Evolutionary conservation across 208 protist species (phyloP).

Genomic region (Wallacemonas sp.): DNA sequence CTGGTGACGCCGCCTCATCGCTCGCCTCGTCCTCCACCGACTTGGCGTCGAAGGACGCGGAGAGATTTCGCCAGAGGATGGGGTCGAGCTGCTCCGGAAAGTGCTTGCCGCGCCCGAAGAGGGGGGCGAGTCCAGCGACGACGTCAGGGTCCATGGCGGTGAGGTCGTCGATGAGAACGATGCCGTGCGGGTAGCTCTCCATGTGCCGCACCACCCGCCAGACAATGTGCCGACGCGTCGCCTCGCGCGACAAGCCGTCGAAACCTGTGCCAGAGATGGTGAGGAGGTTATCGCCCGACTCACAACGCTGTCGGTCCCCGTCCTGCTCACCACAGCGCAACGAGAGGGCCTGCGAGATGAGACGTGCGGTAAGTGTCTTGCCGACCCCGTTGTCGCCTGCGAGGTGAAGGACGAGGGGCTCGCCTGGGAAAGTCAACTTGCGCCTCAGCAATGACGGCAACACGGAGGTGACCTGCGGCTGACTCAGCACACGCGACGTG

Average conservation of each 20-base stretch:
- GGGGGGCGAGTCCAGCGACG: conserved; percentile 47
- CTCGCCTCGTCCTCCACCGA: neutral
- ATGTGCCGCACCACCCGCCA: conserved; percentile 41
- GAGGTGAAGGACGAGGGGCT: conserved; percentile 76
- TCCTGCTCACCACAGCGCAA: conserved; percentile 24
- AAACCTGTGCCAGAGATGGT: conserved; percentile 52
- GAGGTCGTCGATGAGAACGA: conserved; percentile 78
- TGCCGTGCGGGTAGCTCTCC: conserved; percentile 61
- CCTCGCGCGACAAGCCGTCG: conserved; percentile 5
- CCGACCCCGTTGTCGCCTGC: conserved; percentile 84
- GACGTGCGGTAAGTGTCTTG: conserved; percentile 67
- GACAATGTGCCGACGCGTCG: conserved; percentile 30
- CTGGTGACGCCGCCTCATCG: neutral
- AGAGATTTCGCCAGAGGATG: neutral
- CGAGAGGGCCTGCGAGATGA: conserved; percentile 68
- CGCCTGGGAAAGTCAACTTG: conserved; percentile 53
- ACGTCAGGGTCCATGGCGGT: conserved; percentile 57
- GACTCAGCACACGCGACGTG: conserved; percentile 37
- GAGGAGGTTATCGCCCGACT: conserved; percentile 63
- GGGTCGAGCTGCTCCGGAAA: conserved; percentile 62
- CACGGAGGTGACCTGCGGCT: conserved; percentile 44
- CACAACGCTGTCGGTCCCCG: conserved; percentile 30
- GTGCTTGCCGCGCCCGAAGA: conserved; percentile 62
- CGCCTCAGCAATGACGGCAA: conserved; percentile 45
- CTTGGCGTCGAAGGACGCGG: neutral